Conservation (phyloP, 768 basidiomycete genomes). For the Dendrothele bispora region DNA sequence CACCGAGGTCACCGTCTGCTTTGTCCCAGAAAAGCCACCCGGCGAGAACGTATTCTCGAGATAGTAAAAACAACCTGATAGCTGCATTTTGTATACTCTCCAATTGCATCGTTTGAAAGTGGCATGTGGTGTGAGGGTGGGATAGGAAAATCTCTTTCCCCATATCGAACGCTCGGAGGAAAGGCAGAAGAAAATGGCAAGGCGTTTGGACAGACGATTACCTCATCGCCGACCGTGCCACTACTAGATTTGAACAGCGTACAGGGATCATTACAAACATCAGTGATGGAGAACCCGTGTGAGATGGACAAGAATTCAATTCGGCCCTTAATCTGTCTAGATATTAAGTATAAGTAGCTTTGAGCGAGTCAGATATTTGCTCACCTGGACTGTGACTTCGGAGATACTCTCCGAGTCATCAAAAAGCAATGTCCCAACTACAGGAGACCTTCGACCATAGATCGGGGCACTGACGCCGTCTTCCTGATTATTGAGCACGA, state of each 20-base stretch:
- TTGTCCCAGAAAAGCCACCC: slow-evolving; percentile 5
- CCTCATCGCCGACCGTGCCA: neutral
- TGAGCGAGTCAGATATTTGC: neutral
- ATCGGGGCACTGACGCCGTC: neutral
- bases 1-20: neutral
- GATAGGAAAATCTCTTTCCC: neutral
- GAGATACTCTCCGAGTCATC: slow-evolving; percentile 1
- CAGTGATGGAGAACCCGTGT: neutral
- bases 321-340: neutral
- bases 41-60: neutral
- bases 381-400: slow-evolving; percentile 1
- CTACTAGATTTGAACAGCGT: neutral
- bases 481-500: slow-evolving; percentile 6
- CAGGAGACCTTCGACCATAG: neutral
- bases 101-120: neutral
- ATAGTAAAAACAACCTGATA: neutral
- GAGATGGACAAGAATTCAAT: neutral
- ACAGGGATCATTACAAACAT: neutral
- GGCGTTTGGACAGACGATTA: neutral
- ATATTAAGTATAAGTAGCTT: neutral
- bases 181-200: neutral
- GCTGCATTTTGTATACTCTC: slow-evolving; percentile 6
- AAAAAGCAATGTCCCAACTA: slow-evolving; percentile 1
- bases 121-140: slow-evolving; percentile 4
- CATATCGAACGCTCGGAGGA: neutral